phyloP scores from a whole-genome alignment of 176 grass and related monocot genomes.

The Aegilops tauschii region DNA sequence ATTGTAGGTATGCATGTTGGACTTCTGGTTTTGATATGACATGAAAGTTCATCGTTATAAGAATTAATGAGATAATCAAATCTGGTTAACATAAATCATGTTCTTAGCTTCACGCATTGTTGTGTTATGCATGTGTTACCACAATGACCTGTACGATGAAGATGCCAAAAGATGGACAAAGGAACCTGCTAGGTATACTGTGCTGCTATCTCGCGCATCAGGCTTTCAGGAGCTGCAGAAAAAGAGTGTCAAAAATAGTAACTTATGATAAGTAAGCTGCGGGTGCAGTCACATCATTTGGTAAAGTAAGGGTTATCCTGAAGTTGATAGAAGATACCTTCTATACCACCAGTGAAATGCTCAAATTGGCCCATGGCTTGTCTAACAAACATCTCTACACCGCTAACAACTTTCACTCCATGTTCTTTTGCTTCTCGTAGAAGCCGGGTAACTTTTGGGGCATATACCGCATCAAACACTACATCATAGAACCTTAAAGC shows the following conservation, averaged over 20 bases:
- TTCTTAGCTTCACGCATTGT: background rate
- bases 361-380: conserved; percentile 93
- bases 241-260: conserved; percentile 23
- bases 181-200: conserved; percentile 73
- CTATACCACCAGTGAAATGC: conserved; percentile 66
- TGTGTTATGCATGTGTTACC: background rate
- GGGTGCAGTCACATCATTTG: background rate
- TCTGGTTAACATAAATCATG: background rate
- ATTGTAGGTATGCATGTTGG: conserved; percentile 9
- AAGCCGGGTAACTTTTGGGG: conserved; percentile 88
- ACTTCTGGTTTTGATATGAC: conserved; percentile 6
- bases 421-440: conserved; percentile 80
- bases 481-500: conserved; percentile 70
- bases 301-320: background rate
- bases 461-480: conserved; percentile 94
- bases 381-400: conserved; percentile 94
- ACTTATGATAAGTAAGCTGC: background rate
- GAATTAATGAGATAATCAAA: background rate
- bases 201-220: conserved; percentile 74
- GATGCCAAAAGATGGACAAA: conserved; percentile 8
- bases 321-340: conserved; percentile 56
- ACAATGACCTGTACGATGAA: conserved; percentile 7
- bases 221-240: conserved; percentile 72
- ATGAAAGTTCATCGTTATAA: background rate
- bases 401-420: conserved; percentile 78